Conservation (phyloP, 2,329 filamentous ascomycete species). For the Tolypocladium nubicola region DNA sequence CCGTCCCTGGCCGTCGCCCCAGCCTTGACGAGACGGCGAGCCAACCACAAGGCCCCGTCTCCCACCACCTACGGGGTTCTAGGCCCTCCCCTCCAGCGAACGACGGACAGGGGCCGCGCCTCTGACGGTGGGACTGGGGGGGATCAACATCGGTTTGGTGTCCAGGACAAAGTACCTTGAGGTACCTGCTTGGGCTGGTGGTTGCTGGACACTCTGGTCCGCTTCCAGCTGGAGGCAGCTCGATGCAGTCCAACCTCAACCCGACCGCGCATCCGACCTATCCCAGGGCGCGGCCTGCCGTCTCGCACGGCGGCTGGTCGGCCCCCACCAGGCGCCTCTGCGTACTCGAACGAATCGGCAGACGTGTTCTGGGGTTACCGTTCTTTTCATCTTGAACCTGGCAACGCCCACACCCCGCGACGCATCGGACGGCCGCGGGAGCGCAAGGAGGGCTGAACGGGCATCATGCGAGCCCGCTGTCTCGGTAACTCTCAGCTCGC, state of each 20-base stretch:
- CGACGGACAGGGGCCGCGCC: not conserved
- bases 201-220: not conserved
- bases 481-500: not conserved
- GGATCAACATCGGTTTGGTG: not conserved
- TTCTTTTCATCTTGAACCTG: not conserved
- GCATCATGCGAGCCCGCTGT: not conserved
- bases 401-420: not conserved
- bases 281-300: not conserved
- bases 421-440: not conserved
- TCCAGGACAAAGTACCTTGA: not conserved
- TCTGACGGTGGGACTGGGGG: not conserved
- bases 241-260: not conserved
- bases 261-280: not conserved
- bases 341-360: constrained; percentile 1
- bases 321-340: not conserved
- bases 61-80: not conserved
- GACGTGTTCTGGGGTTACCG: not conserved
- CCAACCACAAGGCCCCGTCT: not conserved
- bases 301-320: constrained; percentile 1
- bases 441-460: not conserved
- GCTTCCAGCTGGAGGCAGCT: not conserved
- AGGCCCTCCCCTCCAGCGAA: not conserved
- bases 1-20: constrained; percentile 4
- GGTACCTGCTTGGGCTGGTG: not conserved
- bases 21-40: not conserved